Evolutionary conservation across 1,284 basidiomycete genomes (phyloP).

Genomic region (Leccinum ponderosum): DNA sequence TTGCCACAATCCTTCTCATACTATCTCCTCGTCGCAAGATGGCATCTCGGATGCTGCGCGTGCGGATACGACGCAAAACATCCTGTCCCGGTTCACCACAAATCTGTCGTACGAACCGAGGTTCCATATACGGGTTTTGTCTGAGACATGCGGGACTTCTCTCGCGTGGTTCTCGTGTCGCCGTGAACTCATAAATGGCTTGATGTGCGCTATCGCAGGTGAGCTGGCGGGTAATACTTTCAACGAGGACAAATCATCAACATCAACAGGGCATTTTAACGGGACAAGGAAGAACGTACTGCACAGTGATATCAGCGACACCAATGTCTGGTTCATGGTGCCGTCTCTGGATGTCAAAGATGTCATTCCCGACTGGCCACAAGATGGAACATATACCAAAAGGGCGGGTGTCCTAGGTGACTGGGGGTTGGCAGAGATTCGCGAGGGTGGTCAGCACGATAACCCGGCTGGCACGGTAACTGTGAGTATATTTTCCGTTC

Average conservation of each 20-base stretch:
- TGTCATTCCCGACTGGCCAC: too few relatives aligned
- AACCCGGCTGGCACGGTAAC: neutral
- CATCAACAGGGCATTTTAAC: neutral
- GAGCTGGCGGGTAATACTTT: neutral
- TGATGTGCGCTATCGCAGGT: neutral
- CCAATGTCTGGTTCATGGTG: too few relatives aligned
- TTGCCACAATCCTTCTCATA: too few relatives aligned
- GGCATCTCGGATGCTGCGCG: too few relatives aligned
- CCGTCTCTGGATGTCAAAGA: too few relatives aligned
- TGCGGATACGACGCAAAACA: neutral
- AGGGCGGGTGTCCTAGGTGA: too few relatives aligned
- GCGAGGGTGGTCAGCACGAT: neutral
- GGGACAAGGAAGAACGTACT: neutral
- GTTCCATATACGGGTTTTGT: neutral
- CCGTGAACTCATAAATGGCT: neutral
- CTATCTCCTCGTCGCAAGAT: too few relatives aligned
- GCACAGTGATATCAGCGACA: neutral
- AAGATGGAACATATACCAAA: too few relatives aligned
- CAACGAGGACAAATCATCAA: neutral
- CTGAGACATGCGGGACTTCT: neutral
- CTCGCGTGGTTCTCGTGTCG: neutral
- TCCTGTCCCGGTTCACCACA: neutral
- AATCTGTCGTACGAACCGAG: neutral
- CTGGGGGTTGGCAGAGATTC: neutral
- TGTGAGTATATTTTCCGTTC: neutral